Evolutionary conservation across 2,329 filamentous ascomycete genomes (phyloP).

Genomic region (Zymoseptoria brevis): DNA sequence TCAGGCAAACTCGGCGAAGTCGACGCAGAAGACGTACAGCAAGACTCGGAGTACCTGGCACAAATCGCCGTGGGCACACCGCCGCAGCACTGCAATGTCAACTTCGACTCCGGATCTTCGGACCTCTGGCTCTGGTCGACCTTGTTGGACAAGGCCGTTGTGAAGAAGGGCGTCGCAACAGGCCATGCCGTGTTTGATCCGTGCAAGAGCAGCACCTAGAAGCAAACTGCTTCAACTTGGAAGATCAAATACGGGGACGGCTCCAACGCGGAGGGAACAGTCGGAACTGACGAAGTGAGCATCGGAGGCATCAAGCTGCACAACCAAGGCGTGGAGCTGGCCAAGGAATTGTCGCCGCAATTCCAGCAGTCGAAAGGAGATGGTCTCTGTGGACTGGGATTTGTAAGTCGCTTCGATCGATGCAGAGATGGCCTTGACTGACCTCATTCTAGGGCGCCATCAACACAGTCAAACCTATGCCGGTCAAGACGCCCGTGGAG

Average conservation of each 20-base stretch:
- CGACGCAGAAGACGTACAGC: conserved; percentile 52
- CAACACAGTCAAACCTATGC: conserved; percentile 38
- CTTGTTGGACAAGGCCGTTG: conserved; percentile 18
- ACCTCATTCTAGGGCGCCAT: conserved; percentile 33
- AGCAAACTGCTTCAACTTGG: conserved; percentile 49
- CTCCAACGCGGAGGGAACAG: conserved; percentile 57
- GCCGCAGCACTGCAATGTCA: conserved; percentile 49
- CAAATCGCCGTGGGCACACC: conserved; percentile 59
- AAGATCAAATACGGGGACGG: conserved; percentile 61
- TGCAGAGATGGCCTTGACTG: conserved; percentile 34
- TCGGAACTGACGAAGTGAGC: conserved; percentile 55
- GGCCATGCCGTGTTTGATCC: conserved; percentile 53
- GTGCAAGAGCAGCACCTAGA: conserved; percentile 53
- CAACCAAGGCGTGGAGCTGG: conserved; percentile 58
- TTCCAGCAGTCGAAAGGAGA: conserved; percentile 53
- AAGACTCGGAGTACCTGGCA: conserved; percentile 59
- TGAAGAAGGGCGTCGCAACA: conserved; percentile 23
- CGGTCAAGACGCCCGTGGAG: conserved; percentile 55
- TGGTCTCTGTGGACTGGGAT: conserved; percentile 61
- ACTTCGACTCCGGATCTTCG: conserved; percentile 64
- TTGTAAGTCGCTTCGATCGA: conserved; percentile 36
- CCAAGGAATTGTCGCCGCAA: conserved; percentile 49
- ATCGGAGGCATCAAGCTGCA: conserved; percentile 56
- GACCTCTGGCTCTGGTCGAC: conserved; percentile 52
- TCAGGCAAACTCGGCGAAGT: conserved; percentile 18